Conservation (phyloP, 2,329 filamentous ascomycete species). For the Verticillium nubilum region DNA sequence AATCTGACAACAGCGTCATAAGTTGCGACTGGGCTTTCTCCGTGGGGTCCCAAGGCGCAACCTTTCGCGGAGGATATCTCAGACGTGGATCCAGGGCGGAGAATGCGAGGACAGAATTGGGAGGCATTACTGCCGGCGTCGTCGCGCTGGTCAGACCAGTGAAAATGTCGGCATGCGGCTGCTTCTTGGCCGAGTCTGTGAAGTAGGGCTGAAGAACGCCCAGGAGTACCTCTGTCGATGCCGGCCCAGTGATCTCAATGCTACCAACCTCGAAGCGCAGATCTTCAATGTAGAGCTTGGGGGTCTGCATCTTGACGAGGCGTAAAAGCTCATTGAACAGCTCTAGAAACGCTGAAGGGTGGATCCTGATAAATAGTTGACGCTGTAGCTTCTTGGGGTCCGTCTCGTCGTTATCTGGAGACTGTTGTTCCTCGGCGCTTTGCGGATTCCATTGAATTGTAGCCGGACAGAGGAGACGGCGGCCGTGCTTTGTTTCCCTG, state of each 20-base stretch:
- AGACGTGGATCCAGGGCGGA: conserved; percentile 74
- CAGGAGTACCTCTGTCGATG: conserved; percentile 71
- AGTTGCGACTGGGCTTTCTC: conserved; percentile 34
- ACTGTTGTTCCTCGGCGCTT: conserved; percentile 12
- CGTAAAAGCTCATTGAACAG: conserved; percentile 59
- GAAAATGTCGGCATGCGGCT: conserved; percentile 43
- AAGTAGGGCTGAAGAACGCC: conserved; percentile 57
- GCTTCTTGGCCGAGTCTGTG: conserved; percentile 22
- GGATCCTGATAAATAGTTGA: conserved; percentile 65
- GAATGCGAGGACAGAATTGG: conserved; percentile 67
- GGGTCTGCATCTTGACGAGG: conserved; percentile 54
- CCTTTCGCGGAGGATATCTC: conserved; percentile 62
- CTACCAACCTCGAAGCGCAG: conserved; percentile 62
- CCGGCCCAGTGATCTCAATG: conserved; percentile 58
- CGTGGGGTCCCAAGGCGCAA: conserved; percentile 29
- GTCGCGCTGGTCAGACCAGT: conserved; percentile 50
- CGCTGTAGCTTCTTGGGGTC: conserved; percentile 20
- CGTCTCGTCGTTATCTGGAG: conserved; percentile 7
- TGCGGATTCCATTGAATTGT: conserved; percentile 69
- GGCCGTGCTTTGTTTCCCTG: conserved; percentile 46
- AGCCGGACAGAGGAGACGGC: conserved; percentile 63
- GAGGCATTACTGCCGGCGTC: conserved; percentile 65
- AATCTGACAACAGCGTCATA: conserved; percentile 56
- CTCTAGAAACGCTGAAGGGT: conserved; percentile 74
- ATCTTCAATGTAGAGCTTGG: conserved; percentile 60